These are phyloP conservation scores for Polygonum aviculare DNA, from an alignment of 148 eudicot genomes.

Conservation along the genomic window DNA sequence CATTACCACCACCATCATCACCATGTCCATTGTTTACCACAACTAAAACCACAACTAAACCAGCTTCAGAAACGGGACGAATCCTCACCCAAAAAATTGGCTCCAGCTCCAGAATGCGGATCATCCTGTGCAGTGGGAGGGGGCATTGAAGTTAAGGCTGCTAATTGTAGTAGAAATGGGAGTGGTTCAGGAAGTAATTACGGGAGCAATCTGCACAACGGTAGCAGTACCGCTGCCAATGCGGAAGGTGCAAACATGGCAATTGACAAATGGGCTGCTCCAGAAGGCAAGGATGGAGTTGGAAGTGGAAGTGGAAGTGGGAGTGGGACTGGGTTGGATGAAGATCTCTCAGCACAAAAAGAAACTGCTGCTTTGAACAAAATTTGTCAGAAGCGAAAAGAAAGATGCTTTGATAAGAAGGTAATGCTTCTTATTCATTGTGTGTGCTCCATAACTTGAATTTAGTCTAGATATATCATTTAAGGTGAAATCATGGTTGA, in stretches of 20 bases:
- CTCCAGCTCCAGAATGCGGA: conserved; percentile 26
- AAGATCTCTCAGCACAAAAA: conserved; percentile 33
- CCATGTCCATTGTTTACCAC: conserved; percentile 33
- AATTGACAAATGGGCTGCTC: conserved; percentile 33
- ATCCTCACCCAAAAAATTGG: conserved; percentile 21
- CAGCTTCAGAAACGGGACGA: conserved; percentile 23
- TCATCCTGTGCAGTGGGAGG: conserved; percentile 23
- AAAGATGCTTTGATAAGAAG: conserved; percentile 65
- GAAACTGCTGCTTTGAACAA: conserved; percentile 60
- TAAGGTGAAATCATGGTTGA: neutral
- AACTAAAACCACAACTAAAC: conserved; percentile 24
- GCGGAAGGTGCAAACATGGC: conserved; percentile 32
- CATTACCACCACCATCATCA: conserved; percentile 52
- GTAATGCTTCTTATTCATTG: conserved; percentile 22
- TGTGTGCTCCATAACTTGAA: neutral
- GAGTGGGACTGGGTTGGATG: conserved; percentile 36
- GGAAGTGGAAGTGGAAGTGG: conserved; percentile 44
- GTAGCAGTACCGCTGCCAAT: conserved; percentile 26
- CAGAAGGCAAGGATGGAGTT: conserved; percentile 22
- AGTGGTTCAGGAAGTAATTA: conserved; percentile 72
- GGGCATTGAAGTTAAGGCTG: conserved; percentile 35
- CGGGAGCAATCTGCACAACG: conserved; percentile 47
- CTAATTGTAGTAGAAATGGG: conserved; percentile 40
- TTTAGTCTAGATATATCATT: neutral
- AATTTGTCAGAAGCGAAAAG: conserved; percentile 57